Base-by-base conservation (phyloP, 1,139 yeast species). In the Taiozyma onychis region DNA sequence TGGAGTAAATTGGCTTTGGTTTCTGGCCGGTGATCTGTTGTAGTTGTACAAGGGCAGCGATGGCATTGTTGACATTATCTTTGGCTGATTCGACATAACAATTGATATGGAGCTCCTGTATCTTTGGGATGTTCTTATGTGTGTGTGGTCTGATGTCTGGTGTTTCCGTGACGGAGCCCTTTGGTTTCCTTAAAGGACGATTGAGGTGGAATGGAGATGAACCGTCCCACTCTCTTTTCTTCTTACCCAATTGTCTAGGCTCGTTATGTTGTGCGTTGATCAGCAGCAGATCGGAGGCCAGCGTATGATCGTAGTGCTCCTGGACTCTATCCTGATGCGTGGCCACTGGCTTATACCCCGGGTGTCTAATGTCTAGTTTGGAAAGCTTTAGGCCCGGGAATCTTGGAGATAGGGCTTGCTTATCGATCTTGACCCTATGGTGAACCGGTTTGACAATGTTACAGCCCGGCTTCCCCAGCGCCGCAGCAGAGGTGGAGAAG, bases 1-100 rank as follows among this genome's bases (percentile, higher is more conserved):
- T 87, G 45, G 95, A 85, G 65, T 75, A 85, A 34, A 89, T 74
- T 41, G 85, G 77, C 57, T 77, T 75, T 43, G 98, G 91, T 67
- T 89, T 88, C 57, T 78, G 83, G 57, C 96, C 96, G 35, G 99
- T 91, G 63, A 95, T 87, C 67, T 93, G 98, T 58, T 95, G 95
- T 51, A 95, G 68, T 68, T 88, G 95, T 55, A 89, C 75, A 55
- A 83, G 75, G 18, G 96, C 89, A 37, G 93, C 79, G 52, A 91
- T 80, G 46, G 90, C 88, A 54, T 83, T 76, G 72, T 90, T 84
- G 44, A 83, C 77, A 60, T 85, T 83, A 54, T 80, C 83, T 59
- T 81, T 80, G 13, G 97, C 93, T 48, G 82, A 83, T 57, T 81
- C 82, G 49, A 82, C 91, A 65, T 81, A 91, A 59, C 95, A 80